A percentile compares a stretch with the other conserved stretches of the same genome.
These are phyloP conservation scores for Scutellaria baicalensis DNA, from an alignment of 257 asterid genomes.

Conservation along the genomic window DNA sequence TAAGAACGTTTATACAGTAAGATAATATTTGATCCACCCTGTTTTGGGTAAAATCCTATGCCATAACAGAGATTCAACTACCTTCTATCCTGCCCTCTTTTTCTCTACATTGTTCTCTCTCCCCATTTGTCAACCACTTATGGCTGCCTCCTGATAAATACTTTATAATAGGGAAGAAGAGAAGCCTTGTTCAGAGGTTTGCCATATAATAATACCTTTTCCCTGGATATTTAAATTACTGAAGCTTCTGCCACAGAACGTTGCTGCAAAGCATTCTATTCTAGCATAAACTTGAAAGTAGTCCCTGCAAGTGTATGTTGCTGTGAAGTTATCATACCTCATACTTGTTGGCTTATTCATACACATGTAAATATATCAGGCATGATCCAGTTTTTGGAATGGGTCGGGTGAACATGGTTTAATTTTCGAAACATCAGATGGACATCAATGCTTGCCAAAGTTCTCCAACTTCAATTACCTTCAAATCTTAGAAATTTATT, in stretches of 20 bases:
- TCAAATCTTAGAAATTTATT: background rate
- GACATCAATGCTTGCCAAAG: background rate
- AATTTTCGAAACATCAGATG: background rate
- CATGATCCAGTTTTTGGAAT: background rate
- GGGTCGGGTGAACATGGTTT: background rate
- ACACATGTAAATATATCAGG: background rate
- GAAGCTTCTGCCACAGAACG: background rate
- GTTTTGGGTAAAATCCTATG: background rate
- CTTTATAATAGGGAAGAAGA: background rate
- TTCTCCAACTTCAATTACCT: background rate
- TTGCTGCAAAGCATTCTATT: background rate
- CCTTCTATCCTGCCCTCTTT: background rate
- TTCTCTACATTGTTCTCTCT: background rate
- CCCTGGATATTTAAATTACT: background rate
- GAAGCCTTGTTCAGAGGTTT: too few relatives aligned
- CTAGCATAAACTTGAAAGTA: background rate
- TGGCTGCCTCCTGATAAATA: background rate
- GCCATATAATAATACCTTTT: background rate
- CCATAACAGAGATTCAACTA: background rate
- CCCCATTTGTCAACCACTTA: background rate
- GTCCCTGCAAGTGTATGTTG: background rate
- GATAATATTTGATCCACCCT: constrained; percentile 2
- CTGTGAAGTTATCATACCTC: background rate
- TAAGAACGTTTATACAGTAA: background rate
- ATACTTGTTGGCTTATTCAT: background rate